Percentiles rank a stretch among this genome's conserved stretches.
phyloP scores from a whole-genome alignment of 345 rosid genomes.

The rapeseed (Brassica napus) region Da-Ae NC_063451.1:42184501-42185000 shows the following conservation, averaged over 20 bases:
- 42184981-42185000: conserved; percentile 50
- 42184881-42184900: conserved; percentile 43
- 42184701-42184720: conserved; percentile 57
- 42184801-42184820: conserved; percentile 4
- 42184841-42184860: conserved; percentile 59
- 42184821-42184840: not conserved
- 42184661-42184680: not conserved
- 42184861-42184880: conserved; percentile 54
- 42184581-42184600: conserved; percentile 54
- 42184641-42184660: conserved; percentile 21
- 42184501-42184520: conserved; percentile 48
- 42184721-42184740: conserved; percentile 57
- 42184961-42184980: conserved; percentile 44
- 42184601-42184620: conserved; percentile 65
- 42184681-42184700: conserved; percentile 41
- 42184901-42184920: conserved; percentile 38
- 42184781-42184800: not conserved
- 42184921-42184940: conserved; percentile 43
- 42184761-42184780: conserved; percentile 65
- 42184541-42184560: conserved; percentile 40
- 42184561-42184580: conserved; percentile 43
- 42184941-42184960: conserved; percentile 56
- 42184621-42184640: conserved; percentile 8
- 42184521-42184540: conserved; percentile 57
- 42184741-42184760: conserved; percentile 53